A percentile compares a stretch with the other conserved stretches of the same genome.
Conservation (phyloP, 2,329 filamentous ascomycete species). For the Fusarium citri region DNA sequence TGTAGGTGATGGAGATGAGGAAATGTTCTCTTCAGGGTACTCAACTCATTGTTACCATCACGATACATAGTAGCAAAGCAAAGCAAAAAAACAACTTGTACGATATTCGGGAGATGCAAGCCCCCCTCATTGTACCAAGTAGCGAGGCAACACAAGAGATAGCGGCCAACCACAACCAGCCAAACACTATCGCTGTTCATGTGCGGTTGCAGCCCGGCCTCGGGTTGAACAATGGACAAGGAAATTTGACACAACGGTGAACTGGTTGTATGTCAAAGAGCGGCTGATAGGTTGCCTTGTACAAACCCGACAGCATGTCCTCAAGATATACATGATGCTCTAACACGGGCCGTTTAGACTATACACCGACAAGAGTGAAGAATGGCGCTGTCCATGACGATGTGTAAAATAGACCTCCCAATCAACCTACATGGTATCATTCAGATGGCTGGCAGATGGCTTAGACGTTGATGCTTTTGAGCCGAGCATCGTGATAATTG, state of each 20-base stretch:
- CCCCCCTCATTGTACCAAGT: constrained; percentile 32
- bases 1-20: neutral
- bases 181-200: constrained; percentile 26
- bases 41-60: constrained; percentile 4
- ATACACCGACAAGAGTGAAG: constrained; percentile 25
- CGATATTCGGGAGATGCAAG: constrained; percentile 37
- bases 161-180: constrained; percentile 23
- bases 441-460: neutral
- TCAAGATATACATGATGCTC: neutral
- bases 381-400: constrained; percentile 12
- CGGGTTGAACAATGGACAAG: constrained; percentile 33
- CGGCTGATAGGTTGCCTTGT: constrained; percentile 1
- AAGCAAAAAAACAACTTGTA: constrained; percentile 18
- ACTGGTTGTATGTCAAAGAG: constrained; percentile 10
- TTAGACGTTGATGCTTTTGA: neutral
- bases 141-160: constrained; percentile 34
- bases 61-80: neutral
- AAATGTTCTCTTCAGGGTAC: neutral
- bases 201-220: constrained; percentile 34
- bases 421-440: neutral
- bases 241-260: constrained; percentile 36
- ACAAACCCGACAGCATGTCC: neutral
- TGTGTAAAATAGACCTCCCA: neutral
- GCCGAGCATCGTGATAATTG: neutral
- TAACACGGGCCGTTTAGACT: neutral